phyloP scores from a whole-genome alignment of 2,329 filamentous ascomycete species.

The Pseudopithomyces maydicus region DNA sequence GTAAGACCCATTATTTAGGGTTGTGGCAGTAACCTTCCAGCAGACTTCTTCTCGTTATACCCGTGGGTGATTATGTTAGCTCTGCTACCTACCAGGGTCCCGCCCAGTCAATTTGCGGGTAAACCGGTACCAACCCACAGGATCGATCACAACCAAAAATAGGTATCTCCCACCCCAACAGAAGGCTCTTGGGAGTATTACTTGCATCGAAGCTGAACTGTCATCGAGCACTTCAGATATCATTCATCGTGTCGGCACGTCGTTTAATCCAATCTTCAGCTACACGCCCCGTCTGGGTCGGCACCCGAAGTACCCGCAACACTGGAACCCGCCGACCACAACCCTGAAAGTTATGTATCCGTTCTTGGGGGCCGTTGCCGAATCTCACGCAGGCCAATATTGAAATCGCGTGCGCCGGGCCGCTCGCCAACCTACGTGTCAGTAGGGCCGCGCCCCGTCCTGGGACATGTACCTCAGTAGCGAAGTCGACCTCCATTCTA shows the following conservation, averaged over 20 bases:
- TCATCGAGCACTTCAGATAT: not conserved
- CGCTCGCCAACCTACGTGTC: constrained; percentile 3
- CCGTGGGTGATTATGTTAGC: not conserved
- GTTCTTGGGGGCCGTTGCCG: not conserved
- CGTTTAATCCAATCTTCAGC: not conserved
- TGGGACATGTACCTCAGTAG: not conserved
- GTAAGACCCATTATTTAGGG: not conserved
- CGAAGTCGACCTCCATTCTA: not conserved
- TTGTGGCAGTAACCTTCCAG: not conserved
- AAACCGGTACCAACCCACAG: constrained; percentile 22
- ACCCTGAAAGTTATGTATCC: too few species aligned
- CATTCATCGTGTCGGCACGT: too few species aligned
- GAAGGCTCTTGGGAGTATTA: not conserved
- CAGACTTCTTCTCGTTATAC: not conserved
- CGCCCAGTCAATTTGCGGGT: constrained; percentile 31
- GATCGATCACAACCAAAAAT: constrained; percentile 25
- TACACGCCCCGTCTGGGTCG: not conserved
- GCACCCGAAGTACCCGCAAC: not conserved
- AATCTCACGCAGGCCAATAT: constrained; percentile 5
- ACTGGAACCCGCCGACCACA: not conserved
- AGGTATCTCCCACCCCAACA: constrained; percentile 14
- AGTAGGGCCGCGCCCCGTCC: not conserved
- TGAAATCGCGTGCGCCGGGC: constrained; percentile 3
- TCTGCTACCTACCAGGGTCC: constrained; percentile 15
- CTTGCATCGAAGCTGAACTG: not conserved